A percentile compares a stretch with the other conserved stretches of the same genome.
phyloP scores from a whole-genome alignment of 495 filamentous ascomycete species.

The Penicillium parvum region DNA sequence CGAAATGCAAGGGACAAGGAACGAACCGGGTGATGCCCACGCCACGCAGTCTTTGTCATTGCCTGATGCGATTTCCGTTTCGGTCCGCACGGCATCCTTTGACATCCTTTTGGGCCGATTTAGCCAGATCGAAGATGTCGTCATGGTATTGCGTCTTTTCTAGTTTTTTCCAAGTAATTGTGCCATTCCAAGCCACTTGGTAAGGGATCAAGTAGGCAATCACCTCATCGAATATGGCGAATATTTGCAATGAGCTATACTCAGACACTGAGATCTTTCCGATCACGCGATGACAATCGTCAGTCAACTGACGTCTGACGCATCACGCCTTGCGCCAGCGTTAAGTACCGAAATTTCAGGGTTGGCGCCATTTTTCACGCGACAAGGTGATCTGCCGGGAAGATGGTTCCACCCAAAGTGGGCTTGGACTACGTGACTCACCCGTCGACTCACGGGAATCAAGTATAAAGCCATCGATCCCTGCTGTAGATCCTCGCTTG shows the following conservation, averaged over 20 bases:
- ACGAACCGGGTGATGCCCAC: neutral
- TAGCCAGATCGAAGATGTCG: no score
- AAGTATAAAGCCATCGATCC: constrained; percentile 16
- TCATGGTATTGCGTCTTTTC: constrained; percentile 7
- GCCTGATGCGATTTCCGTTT: constrained; percentile 22
- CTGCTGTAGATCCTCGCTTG: constrained; percentile 12
- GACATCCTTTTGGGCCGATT: no score
- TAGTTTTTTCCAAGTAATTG: neutral
- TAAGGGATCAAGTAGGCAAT: neutral
- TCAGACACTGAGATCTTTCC: no score
- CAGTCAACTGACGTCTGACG: constrained; percentile 5
- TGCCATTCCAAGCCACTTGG: constrained; percentile 8
- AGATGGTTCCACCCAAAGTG: constrained; percentile 22
- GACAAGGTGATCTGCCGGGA: constrained; percentile 16
- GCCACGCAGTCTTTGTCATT: constrained; percentile 1
- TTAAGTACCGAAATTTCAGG: no score
- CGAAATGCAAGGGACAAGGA: no score
- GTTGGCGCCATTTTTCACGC: constrained; percentile 17
- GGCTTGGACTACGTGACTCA: constrained; percentile 23
- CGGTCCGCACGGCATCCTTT: constrained; percentile 25
- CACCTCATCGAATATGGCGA: constrained; percentile 6
- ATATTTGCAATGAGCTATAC: no score
- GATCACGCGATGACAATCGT: constrained; percentile 9
- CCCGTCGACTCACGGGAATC: constrained; percentile 1
- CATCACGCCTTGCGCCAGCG: constrained; percentile 27